A percentile compares a stretch with the other conserved stretches of the same genome.
These are phyloP conservation scores for Pseudognaphalium luteoalbum DNA, from an alignment of 129 eudicot species.

Conservation along the genomic window DNA sequence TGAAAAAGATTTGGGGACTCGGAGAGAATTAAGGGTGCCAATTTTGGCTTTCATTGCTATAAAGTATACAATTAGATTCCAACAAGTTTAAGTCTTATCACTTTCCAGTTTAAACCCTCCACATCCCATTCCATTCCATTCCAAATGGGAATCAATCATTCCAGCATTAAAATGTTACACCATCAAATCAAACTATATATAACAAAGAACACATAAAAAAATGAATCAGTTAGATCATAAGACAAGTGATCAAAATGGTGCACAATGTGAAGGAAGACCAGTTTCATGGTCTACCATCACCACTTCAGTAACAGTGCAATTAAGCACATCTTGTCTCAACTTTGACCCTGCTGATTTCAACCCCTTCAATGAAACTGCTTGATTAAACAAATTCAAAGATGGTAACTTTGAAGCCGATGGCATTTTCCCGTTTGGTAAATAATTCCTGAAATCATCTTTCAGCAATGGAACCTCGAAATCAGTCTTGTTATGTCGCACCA, in stretches of 20 bases:
- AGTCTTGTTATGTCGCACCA: constrained; percentile 69
- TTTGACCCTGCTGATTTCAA: constrained; percentile 94
- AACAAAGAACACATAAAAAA: constrained; percentile 16
- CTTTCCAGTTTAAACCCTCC: constrained; percentile 17
- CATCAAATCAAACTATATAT: constrained; percentile 15
- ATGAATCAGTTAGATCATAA: constrained; percentile 19
- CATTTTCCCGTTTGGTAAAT: constrained; percentile 78
- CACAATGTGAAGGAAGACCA: constrained; percentile 70
- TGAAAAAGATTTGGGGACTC: neutral
- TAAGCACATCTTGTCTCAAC: constrained; percentile 79
- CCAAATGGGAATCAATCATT: constrained; percentile 20
- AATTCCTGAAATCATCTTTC: constrained; percentile 65
- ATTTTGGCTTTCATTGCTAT: constrained; percentile 31
- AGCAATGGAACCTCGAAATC: constrained; percentile 96
- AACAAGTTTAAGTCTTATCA: constrained; percentile 12
- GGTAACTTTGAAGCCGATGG: constrained; percentile 90
- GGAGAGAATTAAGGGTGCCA: constrained; percentile 24
- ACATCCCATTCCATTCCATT: constrained; percentile 33
- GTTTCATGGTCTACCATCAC: constrained; percentile 74
- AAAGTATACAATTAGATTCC: constrained; percentile 33
- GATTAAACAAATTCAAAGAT: constrained; percentile 79
- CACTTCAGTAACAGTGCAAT: constrained; percentile 58
- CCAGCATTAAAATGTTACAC: constrained; percentile 27
- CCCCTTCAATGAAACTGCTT: constrained; percentile 79
- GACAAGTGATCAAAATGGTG: constrained; percentile 43